Conservation (phyloP, 371 early-diverging fungal genomes). For the Parasitella parasitica region DNA sequence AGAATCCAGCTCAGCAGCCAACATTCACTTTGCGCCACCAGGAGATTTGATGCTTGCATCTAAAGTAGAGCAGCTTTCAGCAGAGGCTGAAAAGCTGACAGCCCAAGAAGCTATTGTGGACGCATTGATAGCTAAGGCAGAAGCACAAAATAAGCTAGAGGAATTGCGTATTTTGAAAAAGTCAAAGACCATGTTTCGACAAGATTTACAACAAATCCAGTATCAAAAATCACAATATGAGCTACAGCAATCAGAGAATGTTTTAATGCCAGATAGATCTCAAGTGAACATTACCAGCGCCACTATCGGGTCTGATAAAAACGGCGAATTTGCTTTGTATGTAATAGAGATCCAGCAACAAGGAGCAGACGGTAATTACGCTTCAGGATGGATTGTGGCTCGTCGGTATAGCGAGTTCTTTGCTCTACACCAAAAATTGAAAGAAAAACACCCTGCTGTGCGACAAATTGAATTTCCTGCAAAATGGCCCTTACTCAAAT, state of each 20-base stretch:
- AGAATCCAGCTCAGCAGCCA: not conserved
- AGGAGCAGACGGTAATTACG: constrained; percentile 49
- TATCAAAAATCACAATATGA: constrained; percentile 73
- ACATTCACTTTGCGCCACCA: constrained; percentile 64
- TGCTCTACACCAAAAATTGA: constrained; percentile 70
- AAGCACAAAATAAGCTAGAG: constrained; percentile 43
- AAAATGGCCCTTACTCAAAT: constrained; percentile 63
- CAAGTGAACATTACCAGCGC: constrained; percentile 60
- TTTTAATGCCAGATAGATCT: constrained; percentile 64
- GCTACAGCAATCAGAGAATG: constrained; percentile 64
- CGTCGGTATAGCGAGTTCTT: constrained; percentile 84
- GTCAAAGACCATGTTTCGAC: constrained; percentile 55
- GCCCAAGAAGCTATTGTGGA: constrained; percentile 72
- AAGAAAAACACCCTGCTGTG: constrained; percentile 55
- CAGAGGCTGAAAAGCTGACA: constrained; percentile 56
- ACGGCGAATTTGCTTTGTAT: constrained; percentile 73
- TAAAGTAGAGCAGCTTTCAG: constrained; percentile 52
- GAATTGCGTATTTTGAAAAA: constrained; percentile 67
- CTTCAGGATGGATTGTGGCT: constrained; percentile 77
- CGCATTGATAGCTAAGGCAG: constrained; percentile 62
- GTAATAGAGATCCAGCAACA: constrained; percentile 77
- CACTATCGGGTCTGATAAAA: constrained; percentile 53
- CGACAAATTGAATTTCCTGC: constrained; percentile 73
- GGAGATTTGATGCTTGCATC: constrained; percentile 66
- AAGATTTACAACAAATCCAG: constrained; percentile 59